Evolutionary conservation across 1,284 basidiomycete species (phyloP), one percentile per base, ranked within the genome.

Genomic region (Melampsora abietis-canadensis): DNA sequence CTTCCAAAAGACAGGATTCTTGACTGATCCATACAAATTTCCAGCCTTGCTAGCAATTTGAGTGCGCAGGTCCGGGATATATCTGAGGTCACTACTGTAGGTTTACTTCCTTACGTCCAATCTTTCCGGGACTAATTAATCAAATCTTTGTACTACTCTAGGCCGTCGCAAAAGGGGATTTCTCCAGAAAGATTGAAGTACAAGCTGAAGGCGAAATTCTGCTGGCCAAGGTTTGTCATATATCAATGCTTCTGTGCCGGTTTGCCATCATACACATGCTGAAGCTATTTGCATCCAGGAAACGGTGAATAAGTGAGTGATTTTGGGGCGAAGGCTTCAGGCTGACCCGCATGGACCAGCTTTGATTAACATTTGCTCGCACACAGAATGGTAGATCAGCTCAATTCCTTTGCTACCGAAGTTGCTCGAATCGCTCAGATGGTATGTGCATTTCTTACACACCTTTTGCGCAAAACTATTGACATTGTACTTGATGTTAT

Each of bases 101-200:
- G 63, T 59, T 3, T 34, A 14, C 47, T 40, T 46, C 30, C 15
- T 24, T 31, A 21, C 64, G 27, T 27, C 15, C 4, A 37, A 37
- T n/a, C 40, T 17, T 10, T 17, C 24, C 0, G 54, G 15, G 47
- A 30, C 21, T 14, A 51, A 67, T 17, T 31, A 17, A 34, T 30
- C 4, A 31, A 60, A 24, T 31, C 31, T 59, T 6, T 21, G 2
- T 59, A n/a, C n/a, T n/a, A n/a, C n/a, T 4, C 27, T 24, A 73
- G 69, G 80, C 81, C 34, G 81, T 82, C 27, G 81, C 81, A 21
- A 82, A 82, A 72, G 81, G 81, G 47, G 81, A 82, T 72, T 78
- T 82, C 27, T 81, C 81, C 66, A 80, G 80, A 68, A 82, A 80
- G 48, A 82, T 82, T 74, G 81, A 82, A 72, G 81, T 82, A 34